Conservation (phyloP, 176 grass and related monocot genomes). For the Bolboschoenus planiculmis region DNA sequence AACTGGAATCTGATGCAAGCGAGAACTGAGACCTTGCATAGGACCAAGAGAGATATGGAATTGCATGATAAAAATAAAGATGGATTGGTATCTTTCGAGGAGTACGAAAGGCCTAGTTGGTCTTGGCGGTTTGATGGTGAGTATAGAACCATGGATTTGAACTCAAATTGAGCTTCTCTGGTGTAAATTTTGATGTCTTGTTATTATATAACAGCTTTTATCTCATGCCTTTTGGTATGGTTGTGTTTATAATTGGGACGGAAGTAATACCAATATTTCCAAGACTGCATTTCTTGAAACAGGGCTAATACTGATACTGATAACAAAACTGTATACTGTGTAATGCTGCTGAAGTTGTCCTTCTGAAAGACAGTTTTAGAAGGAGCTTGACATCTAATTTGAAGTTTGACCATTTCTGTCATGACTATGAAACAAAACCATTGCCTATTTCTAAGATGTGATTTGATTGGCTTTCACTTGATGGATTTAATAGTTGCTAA, state of each 20-base stretch:
- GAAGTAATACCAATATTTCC: not conserved
- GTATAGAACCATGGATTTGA: slow-evolving; percentile 9
- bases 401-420: too few relatives aligned
- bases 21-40: slow-evolving; percentile 55
- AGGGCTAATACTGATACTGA: not conserved
- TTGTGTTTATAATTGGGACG: not conserved
- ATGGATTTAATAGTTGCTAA: not conserved
- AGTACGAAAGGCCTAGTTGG: slow-evolving; percentile 83
- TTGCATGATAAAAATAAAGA: slow-evolving; percentile 81
- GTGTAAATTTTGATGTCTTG: not conserved
- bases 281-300: not conserved
- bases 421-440: too few relatives aligned
- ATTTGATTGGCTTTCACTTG: too few relatives aligned
- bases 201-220: too few relatives aligned
- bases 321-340: not conserved
- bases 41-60: slow-evolving; percentile 63
- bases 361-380: not conserved
- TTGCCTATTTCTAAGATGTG: too few relatives aligned
- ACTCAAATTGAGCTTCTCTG: not conserved
- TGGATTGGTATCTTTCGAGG: slow-evolving; percentile 55
- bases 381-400: not conserved
- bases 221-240: too few relatives aligned
- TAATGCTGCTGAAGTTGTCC: not conserved
- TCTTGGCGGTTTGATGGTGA: slow-evolving; percentile 73
- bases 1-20: slow-evolving; percentile 69